These are phyloP conservation scores for Diaporthe velutina DNA, from an alignment of 2,329 filamentous ascomycete genomes.

Conservation along the genomic window DNA sequence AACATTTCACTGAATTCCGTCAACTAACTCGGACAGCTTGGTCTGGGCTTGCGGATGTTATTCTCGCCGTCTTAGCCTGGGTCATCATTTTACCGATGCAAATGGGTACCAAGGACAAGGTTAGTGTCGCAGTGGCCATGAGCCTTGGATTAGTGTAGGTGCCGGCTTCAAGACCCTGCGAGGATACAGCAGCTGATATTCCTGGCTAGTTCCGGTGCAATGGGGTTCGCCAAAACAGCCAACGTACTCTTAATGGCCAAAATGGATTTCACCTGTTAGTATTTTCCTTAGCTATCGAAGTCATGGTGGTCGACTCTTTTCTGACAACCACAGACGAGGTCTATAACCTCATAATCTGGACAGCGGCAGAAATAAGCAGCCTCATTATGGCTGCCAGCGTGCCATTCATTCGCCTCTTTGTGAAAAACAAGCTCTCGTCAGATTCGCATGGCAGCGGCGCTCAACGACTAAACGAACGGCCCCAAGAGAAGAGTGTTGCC, in stretches of 20 bases:
- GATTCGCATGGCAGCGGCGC: neutral
- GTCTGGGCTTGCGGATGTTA: neutral
- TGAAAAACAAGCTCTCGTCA: neutral
- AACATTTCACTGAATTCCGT: neutral
- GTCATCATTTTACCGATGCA: conserved; percentile 4
- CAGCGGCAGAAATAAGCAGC: neutral
- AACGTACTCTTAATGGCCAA: neutral
- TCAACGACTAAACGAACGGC: neutral
- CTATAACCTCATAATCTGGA: neutral
- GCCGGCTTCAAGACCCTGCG: too few relatives aligned
- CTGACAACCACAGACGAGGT: neutral
- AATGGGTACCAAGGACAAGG: neutral
- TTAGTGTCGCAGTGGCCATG: conserved; percentile 2
- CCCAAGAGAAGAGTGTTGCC: neutral
- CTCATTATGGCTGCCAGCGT: conserved; percentile 18
- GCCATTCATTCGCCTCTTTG: conserved; percentile 13
- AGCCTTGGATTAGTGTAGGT: neutral
- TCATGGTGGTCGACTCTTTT: rapidly evolving
- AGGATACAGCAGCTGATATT: neutral
- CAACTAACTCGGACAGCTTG: neutral
- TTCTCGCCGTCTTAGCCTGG: conserved; percentile 2
- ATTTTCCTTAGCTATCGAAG: neutral
- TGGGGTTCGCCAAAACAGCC: conserved; percentile 8
- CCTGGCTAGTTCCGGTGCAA: neutral
- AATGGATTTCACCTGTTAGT: neutral